Percentiles rank a stretch among this genome's conserved stretches.
Conservation (phyloP, 2,329 filamentous ascomycete genomes). For the Trichoderma polysporum region DNA sequence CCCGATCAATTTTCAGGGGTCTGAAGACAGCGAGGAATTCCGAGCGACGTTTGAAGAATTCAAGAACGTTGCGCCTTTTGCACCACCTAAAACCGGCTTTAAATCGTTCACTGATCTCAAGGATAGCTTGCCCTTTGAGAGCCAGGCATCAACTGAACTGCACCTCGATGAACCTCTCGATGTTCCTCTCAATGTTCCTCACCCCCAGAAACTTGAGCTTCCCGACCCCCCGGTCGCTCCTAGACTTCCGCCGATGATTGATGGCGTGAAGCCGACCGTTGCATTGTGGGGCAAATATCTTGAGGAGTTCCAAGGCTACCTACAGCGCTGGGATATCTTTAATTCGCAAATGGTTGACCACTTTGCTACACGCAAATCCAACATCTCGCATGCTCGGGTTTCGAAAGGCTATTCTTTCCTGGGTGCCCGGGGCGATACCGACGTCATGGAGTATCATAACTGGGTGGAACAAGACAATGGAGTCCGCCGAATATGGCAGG, state of each 20-base stretch:
- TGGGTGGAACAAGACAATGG: conserved; percentile 64
- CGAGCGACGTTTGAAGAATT: conserved; percentile 55
- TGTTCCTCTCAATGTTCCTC: conserved; percentile 38
- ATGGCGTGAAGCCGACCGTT: conserved; percentile 44
- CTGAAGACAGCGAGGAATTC: conserved; percentile 58
- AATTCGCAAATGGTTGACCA: conserved; percentile 56
- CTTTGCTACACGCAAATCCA: conserved; percentile 51
- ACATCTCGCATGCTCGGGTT: conserved; percentile 40
- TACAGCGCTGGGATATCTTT: conserved; percentile 50
- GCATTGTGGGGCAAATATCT: conserved; percentile 52
- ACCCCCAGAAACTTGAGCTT: conserved; percentile 42
- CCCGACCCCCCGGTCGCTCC: conserved; percentile 52
- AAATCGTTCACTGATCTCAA: conserved; percentile 57
- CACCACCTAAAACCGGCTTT: conserved; percentile 48
- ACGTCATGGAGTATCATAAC: conserved; percentile 57
- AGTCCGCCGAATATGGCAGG: conserved; percentile 60
- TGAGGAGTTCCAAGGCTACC: conserved; percentile 53
- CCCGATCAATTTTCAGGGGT: conserved; percentile 45
- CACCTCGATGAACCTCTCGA: conserved; percentile 39
- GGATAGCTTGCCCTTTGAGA: conserved; percentile 57
- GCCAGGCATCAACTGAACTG: conserved; percentile 46
- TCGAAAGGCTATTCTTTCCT: conserved; percentile 49
- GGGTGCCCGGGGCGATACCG: conserved; percentile 42
- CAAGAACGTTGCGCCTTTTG: conserved; percentile 56
- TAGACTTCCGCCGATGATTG: conserved; percentile 43